Conservation (phyloP, 192 early-diverging fungal species). For the Podila minutissima region DNA sequence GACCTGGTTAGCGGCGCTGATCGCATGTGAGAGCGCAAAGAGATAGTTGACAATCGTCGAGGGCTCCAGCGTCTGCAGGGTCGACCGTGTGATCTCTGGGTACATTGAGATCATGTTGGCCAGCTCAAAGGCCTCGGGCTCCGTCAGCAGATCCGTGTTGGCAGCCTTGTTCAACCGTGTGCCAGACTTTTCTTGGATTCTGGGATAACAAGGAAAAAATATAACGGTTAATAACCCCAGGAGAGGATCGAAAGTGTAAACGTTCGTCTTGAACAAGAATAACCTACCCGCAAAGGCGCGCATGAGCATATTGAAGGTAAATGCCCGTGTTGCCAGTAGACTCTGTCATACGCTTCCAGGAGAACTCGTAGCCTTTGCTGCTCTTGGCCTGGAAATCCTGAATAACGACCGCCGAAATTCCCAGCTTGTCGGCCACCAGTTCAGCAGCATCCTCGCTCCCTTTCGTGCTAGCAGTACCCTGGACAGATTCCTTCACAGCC, state of each 20-base stretch:
- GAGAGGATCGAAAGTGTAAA: neutral
- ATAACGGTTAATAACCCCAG: too few species aligned
- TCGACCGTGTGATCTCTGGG: slow-evolving; percentile 76
- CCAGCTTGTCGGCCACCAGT: slow-evolving; percentile 82
- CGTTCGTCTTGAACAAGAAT: neutral
- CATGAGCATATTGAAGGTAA: slow-evolving; percentile 95
- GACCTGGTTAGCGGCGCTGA: slow-evolving; percentile 71
- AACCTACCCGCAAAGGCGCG: slow-evolving; percentile 84
- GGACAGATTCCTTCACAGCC: slow-evolving; percentile 59
- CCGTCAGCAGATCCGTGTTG: slow-evolving; percentile 74
- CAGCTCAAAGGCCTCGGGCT: slow-evolving; percentile 73
- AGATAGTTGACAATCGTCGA: slow-evolving; percentile 82
- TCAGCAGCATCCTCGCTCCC: slow-evolving; percentile 40
- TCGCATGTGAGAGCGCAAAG: slow-evolving; percentile 77
- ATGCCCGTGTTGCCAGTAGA: slow-evolving; percentile 95
- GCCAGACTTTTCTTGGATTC: slow-evolving; percentile 78
- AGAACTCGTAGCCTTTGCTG: slow-evolving; percentile 91
- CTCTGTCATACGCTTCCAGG: slow-evolving; percentile 90
- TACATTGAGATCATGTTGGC: slow-evolving; percentile 81
- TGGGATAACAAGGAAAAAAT: neutral
- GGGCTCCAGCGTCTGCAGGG: slow-evolving; percentile 76
- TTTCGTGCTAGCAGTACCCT: neutral
- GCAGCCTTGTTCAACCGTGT: slow-evolving; percentile 56
- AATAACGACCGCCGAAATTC: slow-evolving; percentile 86
- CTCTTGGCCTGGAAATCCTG: slow-evolving; percentile 89